Percentiles rank a stretch among this genome's conserved stretches.
phyloP scores from a whole-genome alignment of 345 rosid species.

The Brassica carinata region DNA sequence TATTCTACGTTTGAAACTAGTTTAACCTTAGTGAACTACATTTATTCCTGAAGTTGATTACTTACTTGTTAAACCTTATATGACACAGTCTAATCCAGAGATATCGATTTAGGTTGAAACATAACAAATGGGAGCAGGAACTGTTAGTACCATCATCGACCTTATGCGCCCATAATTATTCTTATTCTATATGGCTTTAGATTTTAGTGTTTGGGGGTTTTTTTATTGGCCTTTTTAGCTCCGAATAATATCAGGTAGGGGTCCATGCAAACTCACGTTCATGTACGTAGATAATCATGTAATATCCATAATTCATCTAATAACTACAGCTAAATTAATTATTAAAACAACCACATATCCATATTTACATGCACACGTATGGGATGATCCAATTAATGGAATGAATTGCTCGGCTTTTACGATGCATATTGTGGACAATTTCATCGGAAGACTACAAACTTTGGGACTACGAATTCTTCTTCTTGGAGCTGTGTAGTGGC shows the following conservation, averaged over 20 bases:
- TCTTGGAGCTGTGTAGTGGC: constrained; percentile 21
- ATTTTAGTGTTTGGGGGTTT: constrained; percentile 27
- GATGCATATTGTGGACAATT: neutral
- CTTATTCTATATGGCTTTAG: constrained; percentile 8
- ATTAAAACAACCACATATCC: neutral
- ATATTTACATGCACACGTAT: neutral
- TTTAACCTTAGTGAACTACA: neutral
- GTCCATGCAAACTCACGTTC: constrained; percentile 31
- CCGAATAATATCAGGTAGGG: constrained; percentile 10
- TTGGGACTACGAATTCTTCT: constrained; percentile 24
- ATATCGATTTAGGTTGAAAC: constrained; percentile 4
- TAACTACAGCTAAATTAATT: neutral
- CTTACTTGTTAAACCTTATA: neutral
- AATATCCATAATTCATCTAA: neutral
- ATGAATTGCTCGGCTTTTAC: neutral
- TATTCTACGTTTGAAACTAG: neutral
- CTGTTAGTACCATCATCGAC: constrained; percentile 2
- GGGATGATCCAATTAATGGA: constrained; percentile 5
- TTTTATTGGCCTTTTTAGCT: neutral
- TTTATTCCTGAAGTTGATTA: neutral
- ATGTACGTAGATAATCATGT: constrained; percentile 1
- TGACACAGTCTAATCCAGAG: neutral
- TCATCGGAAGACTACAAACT: constrained; percentile 21
- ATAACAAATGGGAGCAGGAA: constrained; percentile 20
- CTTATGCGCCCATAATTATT: constrained; percentile 12